Evolutionary conservation across 1,284 basidiomycete genomes (phyloP), one percentile per base, ranked within the genome.

Genomic region (Agroathelia rolfsii): DNA sequence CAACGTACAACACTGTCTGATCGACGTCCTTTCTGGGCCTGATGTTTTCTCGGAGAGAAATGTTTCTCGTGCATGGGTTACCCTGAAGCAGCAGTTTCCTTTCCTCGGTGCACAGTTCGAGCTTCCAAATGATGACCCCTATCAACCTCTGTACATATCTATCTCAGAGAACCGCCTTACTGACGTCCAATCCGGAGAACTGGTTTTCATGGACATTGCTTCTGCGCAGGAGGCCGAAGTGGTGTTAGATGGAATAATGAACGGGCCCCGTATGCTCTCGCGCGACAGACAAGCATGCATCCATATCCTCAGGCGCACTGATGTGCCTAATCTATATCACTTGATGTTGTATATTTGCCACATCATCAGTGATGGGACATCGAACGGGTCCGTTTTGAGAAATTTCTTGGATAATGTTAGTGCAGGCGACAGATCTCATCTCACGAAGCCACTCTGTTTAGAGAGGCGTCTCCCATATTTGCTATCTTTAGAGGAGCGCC

Each of bases 391-490:
- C 1, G 42, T 70, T n/a, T 37, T 61, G 30, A 58, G 58, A 28
- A 53, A 55, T 13, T 62, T 76, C 33, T 47, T 75, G 34, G 58
- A 72, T n/a, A n/a, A 59, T 6, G 47, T 76, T n/a, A n/a, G n/a
- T n/a, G n/a, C n/a, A n/a, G n/a, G n/a, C n/a, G n/a, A n/a, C n/a
- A n/a, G n/a, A n/a, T n/a, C n/a, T n/a, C n/a, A n/a, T n/a, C n/a
- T n/a, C n/a, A n/a, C n/a, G n/a, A n/a, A n/a, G n/a, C n/a, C n/a
- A n/a, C n/a, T n/a, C n/a, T n/a, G n/a, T n/a, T n/a, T n/a, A n/a
- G n/a, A n/a, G n/a, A n/a, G n/a, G n/a, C n/a, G n/a, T n/a, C n/a
- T n/a, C n/a, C n/a, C n/a, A n/a, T n/a, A n/a, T n/a, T n/a, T n/a
- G n/a, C n/a, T n/a, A n/a, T n/a, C n/a, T n/a, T n/a, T n/a, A n/a